A percentile compares a stretch with the other conserved stretches of the same genome.
phyloP scores from a whole-genome alignment of 139 green algal genomes.

The Pleodorina starrii region DNA sequence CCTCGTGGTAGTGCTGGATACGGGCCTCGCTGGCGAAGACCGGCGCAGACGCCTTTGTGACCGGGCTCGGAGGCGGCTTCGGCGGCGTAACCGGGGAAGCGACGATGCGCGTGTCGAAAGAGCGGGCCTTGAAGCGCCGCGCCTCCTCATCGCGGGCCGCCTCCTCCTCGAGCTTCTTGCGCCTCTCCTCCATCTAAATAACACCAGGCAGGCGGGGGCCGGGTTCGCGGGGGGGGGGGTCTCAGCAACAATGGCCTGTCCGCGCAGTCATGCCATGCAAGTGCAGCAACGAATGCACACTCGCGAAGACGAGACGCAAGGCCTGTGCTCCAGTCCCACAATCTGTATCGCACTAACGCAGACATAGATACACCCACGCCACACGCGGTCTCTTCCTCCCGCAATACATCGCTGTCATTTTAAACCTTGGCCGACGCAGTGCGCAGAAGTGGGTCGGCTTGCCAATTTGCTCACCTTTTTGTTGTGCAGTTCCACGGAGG shows the following conservation, averaged over 20 bases:
- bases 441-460: no score
- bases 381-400: no score
- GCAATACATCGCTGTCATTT: no score
- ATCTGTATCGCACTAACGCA: no score
- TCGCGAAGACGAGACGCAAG: no score
- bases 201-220: neutral
- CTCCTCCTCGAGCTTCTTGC: conserved; percentile 37
- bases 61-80: conserved; percentile 24
- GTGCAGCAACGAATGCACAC: no score
- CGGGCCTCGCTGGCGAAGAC: conserved; percentile 49
- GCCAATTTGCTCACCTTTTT: conserved; percentile 42
- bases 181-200: conserved; percentile 34
- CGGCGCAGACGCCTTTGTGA: conserved; percentile 25
- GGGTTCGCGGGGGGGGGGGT: neutral
- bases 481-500: conserved; percentile 42
- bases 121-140: conserved; percentile 48
- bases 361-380: no score
- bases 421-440: no score
- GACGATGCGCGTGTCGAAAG: conserved; percentile 31
- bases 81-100: conserved; percentile 24
- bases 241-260: no score
- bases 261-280: no score
- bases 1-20: conserved; percentile 46
- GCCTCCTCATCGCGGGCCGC: conserved; percentile 21
- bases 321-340: no score